Conservation (phyloP, 1,139 yeast genomes). For the Yueomyces sp. region DNA sequence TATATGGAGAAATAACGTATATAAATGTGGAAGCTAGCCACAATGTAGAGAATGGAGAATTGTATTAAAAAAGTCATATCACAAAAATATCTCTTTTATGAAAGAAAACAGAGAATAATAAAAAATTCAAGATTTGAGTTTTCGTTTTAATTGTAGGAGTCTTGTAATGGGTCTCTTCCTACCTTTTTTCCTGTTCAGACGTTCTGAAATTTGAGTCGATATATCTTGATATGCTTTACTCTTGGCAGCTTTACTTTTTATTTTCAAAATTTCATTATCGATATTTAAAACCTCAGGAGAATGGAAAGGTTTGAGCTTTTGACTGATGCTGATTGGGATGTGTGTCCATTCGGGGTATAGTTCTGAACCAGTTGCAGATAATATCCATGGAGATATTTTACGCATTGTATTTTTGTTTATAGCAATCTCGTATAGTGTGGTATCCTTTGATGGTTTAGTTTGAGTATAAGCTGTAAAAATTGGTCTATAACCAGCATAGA, state of each 20-base stretch:
- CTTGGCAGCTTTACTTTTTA: slow-evolving; percentile 1
- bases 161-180: slow-evolving; percentile 10
- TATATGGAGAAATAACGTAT: too few species aligned
- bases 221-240: slow-evolving; percentile 4
- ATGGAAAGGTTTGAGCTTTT: slow-evolving; percentile 16
- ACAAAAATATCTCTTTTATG: too few species aligned
- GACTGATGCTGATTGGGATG: slow-evolving; percentile 18
- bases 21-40: too few species aligned
- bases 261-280: slow-evolving; percentile 7
- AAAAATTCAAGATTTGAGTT: neutral
- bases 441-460: neutral
- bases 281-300: slow-evolving; percentile 4
- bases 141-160: slow-evolving; percentile 10
- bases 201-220: slow-evolving; percentile 5
- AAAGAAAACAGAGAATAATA: too few species aligned
- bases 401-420: slow-evolving; percentile 20
- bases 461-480: slow-evolving; percentile 6
- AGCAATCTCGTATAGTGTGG: slow-evolving; percentile 19
- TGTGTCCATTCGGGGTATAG: slow-evolving; percentile 23
- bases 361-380: slow-evolving; percentile 23
- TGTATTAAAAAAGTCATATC: too few species aligned
- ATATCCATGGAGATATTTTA: slow-evolving; percentile 18
- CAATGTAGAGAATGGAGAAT: too few species aligned
- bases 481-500: slow-evolving; percentile 24
- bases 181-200: slow-evolving; percentile 6